phyloP scores from a whole-genome alignment of 2,329 filamentous ascomycete genomes.

The Huntiella bhutanensis region DNA sequence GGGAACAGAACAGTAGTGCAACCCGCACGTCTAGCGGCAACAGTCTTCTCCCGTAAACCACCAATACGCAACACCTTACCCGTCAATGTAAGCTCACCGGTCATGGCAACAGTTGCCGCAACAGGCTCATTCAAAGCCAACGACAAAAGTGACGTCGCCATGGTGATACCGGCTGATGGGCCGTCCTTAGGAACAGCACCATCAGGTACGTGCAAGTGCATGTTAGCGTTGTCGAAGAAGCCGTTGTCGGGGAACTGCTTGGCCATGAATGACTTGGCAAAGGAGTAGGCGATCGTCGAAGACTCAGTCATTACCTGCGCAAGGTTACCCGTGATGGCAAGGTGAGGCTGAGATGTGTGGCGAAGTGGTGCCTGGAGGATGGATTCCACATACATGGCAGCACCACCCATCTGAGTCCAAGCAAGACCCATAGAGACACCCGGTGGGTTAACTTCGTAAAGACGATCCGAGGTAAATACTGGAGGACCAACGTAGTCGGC shows the following conservation, averaged over 20 bases:
- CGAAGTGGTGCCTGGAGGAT: slow-evolving; percentile 74
- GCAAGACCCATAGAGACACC: slow-evolving; percentile 96
- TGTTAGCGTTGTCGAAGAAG: slow-evolving; percentile 89
- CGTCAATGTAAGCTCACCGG: slow-evolving; percentile 87
- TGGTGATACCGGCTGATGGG: slow-evolving; percentile 84
- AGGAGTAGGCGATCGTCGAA: slow-evolving; percentile 85
- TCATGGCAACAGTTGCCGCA: slow-evolving; percentile 86
- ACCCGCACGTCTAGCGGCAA: slow-evolving; percentile 79
- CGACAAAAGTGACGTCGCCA: slow-evolving; percentile 84
- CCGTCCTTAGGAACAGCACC: slow-evolving; percentile 92
- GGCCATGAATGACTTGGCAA: slow-evolving; percentile 76
- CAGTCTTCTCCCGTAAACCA: slow-evolving; percentile 88
- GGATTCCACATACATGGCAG: slow-evolving; percentile 91
- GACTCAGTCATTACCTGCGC: slow-evolving; percentile 98
- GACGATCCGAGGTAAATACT: slow-evolving; percentile 82
- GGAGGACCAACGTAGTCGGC: slow-evolving; percentile 95
- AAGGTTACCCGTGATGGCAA: slow-evolving; percentile 87
- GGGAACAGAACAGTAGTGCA: slow-evolving; percentile 92
- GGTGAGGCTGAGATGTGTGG: slow-evolving; percentile 51
- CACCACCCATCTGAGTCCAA: slow-evolving; percentile 94
- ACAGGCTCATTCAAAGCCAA: slow-evolving; percentile 63
- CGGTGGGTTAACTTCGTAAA: slow-evolving; percentile 84
- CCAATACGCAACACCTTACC: slow-evolving; percentile 93
- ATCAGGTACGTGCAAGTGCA: slow-evolving; percentile 93
- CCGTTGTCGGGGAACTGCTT: slow-evolving; percentile 72